Evolutionary conservation across 1,284 basidiomycete genomes (phyloP), one percentile per base, ranked within the genome.

Genomic region (Sporisorium sorghi): DNA sequence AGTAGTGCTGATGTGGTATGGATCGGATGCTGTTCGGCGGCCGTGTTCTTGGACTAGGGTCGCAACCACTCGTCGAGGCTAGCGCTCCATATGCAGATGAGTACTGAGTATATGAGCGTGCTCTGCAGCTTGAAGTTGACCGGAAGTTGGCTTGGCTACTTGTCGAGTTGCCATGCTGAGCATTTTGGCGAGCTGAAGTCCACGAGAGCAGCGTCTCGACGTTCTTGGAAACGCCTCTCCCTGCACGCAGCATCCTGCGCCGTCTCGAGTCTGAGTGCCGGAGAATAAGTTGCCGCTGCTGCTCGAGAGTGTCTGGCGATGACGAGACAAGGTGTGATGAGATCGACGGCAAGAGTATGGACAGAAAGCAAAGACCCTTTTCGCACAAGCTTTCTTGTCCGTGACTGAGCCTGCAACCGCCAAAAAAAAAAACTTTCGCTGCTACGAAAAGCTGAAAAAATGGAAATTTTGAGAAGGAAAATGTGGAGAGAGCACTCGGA

Each of bases 191-290:
- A 23, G 23, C 51, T 15, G 33, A 26, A 12, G 24, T 51, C 23
- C 26, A 55, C n/a, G 28, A 48, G 42, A 56, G n/a, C 12, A 53
- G 14, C 30, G 26, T 12, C 53, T 56, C 53, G n/a, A 37, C 48
- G 26, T 52, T 61, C 57, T 39, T 64, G 12, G 56, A 40, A 39
- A 57, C 57, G 48, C 67, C 50, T 11, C 43, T 52, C 1, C 44
- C 57, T 37, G 49, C 53, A 39, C 67, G 57, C 49, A 64, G 53
- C 67, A 70, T 70, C 3, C 30, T 53, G 28, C 24, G n/a, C 28
- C n/a, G 35, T 19, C 37, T 17, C 33, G n/a, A 15, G 17, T 17
- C 2, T n/a, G 11, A 35, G 21, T 12, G 43, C 7, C 33, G 17
- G 10, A 35, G 35, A 9, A 24, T 9, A 33, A 19, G 10, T 3